Evolutionary conservation across 345 rosid species (phyloP).

Genomic region (Viola odorata): DNA sequence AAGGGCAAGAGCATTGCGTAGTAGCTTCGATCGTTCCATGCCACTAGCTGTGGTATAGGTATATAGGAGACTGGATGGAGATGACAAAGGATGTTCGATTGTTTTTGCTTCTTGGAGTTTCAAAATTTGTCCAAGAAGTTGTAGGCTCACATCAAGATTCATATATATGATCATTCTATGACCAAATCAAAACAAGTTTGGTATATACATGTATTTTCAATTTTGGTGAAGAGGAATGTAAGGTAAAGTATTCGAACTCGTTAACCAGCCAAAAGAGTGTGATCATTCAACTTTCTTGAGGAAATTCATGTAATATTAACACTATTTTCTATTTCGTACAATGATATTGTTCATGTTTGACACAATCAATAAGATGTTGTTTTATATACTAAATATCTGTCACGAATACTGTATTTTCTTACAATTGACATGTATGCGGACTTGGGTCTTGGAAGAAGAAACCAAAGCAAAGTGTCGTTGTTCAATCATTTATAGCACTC

Average conservation of each 20-base stretch:
- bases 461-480: too few species aligned
- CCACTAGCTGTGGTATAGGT: slow-evolving; percentile 37
- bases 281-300: neutral
- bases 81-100: neutral
- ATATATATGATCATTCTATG: neutral
- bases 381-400: too few species aligned
- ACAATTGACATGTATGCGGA: too few species aligned
- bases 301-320: neutral
- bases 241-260: too few species aligned
- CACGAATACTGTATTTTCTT: too few species aligned
- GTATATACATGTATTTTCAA: too few species aligned
- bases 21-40: slow-evolving; percentile 36
- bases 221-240: too few species aligned
- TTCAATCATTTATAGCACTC: too few species aligned
- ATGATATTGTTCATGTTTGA: neutral
- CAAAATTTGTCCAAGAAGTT: slow-evolving; percentile 1
- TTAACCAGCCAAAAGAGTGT: too few species aligned
- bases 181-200: neutral
- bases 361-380: neutral
- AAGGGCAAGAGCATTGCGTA: slow-evolving; percentile 22
- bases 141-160: neutral
- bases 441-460: too few species aligned
- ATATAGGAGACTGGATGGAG: neutral
- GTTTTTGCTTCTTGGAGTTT: neutral
- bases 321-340: neutral